A percentile compares a stretch with the other conserved stretches of the same genome.
phyloP scores from a whole-genome alignment of 768 basidiomycete genomes.

The Rhizopogon sp. region DNA sequence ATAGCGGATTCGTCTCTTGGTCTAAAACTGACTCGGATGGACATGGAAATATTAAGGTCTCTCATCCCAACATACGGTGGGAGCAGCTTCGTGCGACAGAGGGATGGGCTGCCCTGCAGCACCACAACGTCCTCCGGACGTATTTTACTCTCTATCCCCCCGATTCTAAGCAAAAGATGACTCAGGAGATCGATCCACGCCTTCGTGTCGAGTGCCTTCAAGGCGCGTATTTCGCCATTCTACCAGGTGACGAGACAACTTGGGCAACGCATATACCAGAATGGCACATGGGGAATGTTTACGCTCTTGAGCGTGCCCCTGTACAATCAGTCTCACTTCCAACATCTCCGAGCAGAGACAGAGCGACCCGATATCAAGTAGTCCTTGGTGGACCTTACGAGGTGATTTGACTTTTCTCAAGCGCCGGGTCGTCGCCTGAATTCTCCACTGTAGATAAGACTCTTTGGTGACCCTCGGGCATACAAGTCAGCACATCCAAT shows the following conservation, averaged over 20 bases:
- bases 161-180: not conserved
- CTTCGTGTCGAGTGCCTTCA: constrained; percentile 60
- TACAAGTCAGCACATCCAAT: constrained; percentile 40
- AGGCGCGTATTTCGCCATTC: constrained; percentile 71
- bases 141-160: constrained; percentile 56
- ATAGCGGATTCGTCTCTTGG: constrained; percentile 60
- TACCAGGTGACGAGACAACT: constrained; percentile 35
- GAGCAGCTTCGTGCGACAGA: constrained; percentile 63
- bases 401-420: constrained; percentile 28
- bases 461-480: constrained; percentile 71
- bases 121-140: constrained; percentile 66
- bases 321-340: constrained; percentile 49
- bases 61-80: constrained; percentile 72
- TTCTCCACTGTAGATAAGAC: constrained; percentile 51
- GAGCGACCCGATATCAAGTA: constrained; percentile 56
- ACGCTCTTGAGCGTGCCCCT: constrained; percentile 52
- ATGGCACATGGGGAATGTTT: constrained; percentile 90
- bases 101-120: constrained; percentile 86
- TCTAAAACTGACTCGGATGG: constrained; percentile 34
- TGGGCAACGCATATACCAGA: constrained; percentile 27
- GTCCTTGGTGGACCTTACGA: constrained; percentile 84
- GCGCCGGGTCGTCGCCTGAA: constrained; percentile 2
- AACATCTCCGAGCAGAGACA: constrained; percentile 23
- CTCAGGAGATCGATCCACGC: constrained; percentile 29
- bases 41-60: constrained; percentile 51